Evolutionary conservation across 1,284 basidiomycete species (phyloP).

Genomic region (Amylostereum areolatum): DNA sequence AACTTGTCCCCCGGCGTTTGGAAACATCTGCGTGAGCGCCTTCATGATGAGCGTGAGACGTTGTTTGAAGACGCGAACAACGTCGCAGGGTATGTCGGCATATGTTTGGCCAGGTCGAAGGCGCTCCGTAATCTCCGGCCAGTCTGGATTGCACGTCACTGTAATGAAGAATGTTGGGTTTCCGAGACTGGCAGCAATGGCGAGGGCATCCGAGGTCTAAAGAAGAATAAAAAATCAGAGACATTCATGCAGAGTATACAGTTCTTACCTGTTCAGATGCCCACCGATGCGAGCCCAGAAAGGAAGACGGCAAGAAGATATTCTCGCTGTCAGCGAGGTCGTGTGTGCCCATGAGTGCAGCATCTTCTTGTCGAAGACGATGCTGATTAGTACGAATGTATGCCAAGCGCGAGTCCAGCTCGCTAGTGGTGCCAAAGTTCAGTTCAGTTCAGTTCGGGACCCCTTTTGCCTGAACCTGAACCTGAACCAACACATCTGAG

Average conservation of each 20-base stretch:
- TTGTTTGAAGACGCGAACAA: constrained; percentile 27
- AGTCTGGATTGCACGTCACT: constrained; percentile 31
- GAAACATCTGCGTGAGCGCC: constrained; percentile 20
- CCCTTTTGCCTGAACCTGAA: too few relatives aligned
- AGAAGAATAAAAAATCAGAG: too few relatives aligned
- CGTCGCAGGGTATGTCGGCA: constrained; percentile 27
- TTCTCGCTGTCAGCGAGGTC: constrained; percentile 14
- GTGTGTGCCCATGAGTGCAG: constrained; percentile 14
- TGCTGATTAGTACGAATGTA: constrained; percentile 26
- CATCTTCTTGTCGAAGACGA: constrained; percentile 17
- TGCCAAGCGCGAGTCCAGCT: constrained; percentile 22
- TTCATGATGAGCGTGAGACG: constrained; percentile 18
- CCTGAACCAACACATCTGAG: too few relatives aligned
- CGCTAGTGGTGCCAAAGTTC: too few relatives aligned
- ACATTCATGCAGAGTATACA: too few relatives aligned
- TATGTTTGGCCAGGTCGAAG: constrained; percentile 24
- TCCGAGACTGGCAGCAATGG: constrained; percentile 23
- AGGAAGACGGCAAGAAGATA: constrained; percentile 28
- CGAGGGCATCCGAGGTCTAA: constrained; percentile 29
- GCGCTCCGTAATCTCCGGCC: constrained; percentile 28
- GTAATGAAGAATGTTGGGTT: constrained; percentile 32
- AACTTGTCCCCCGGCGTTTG: constrained; percentile 13
- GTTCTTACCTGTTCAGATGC: constrained; percentile 27
- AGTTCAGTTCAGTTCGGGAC: too few relatives aligned
- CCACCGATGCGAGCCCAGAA: constrained; percentile 27